Conservation (phyloP, 2,329 filamentous ascomycete species). For the Coniochaeta sp. region DNA sequence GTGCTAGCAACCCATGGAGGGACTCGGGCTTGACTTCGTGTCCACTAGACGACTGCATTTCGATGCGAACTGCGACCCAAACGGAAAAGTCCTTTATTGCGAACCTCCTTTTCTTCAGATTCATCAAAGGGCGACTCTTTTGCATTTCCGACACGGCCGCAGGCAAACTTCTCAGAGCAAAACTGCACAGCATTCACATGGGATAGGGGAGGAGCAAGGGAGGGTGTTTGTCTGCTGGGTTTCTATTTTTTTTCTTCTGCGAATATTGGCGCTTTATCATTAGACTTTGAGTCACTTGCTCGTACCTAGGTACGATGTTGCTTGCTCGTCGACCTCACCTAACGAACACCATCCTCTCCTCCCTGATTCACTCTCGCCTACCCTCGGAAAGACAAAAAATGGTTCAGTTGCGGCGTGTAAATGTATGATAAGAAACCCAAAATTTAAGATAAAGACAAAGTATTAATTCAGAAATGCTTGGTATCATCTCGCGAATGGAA, state of each 20-base stretch:
- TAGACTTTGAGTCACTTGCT: not conserved
- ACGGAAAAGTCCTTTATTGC: not conserved
- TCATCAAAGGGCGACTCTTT: not conserved
- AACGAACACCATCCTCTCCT: not conserved
- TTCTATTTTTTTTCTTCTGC: not conserved
- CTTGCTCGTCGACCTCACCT: not conserved
- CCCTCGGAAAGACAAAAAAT: slow-evolving; percentile 4
- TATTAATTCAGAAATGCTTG: not conserved
- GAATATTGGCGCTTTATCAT: not conserved
- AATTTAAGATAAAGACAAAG: slow-evolving; percentile 5
- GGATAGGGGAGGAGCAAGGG: not conserved
- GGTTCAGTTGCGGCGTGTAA: slow-evolving; percentile 4
- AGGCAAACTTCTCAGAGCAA: not conserved
- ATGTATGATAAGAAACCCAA: slow-evolving; percentile 6
- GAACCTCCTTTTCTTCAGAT: not conserved
- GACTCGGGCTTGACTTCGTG: not conserved
- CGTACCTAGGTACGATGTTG: not conserved
- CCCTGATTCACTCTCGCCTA: not conserved
- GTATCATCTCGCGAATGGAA: not conserved
- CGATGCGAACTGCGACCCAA: not conserved
- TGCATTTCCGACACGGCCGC: not conserved
- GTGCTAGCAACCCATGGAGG: not conserved
- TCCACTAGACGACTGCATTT: not conserved
- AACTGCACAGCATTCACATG: not conserved
- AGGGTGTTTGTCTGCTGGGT: not conserved